Base-by-base conservation (phyloP, 2,329 filamentous ascomycete genomes). In the Sporothrix pallida region DNA sequence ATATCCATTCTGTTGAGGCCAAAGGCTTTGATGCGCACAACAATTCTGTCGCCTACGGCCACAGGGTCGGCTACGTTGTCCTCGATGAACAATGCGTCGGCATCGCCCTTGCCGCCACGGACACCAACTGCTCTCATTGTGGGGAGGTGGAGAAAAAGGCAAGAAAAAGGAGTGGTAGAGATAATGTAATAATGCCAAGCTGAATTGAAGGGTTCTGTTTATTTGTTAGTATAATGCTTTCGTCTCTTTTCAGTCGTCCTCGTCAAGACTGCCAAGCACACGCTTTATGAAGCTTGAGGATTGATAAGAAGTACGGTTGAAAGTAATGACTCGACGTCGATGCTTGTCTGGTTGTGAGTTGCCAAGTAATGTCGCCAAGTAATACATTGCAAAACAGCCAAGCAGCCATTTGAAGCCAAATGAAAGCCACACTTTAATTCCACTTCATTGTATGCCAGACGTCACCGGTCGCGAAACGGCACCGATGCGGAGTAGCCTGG, bases 111-210 rank as follows among this genome's bases (percentile, higher is more conserved):
- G 23, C 68, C 68, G 15, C 50, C 68, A 12, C 68, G 68, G 12
- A 70, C 26, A 17, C 68, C 68, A 42, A 70, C 68, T 58, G 68
- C 68, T 46, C 68, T 70, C 68, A 70, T 70, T 17, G 48, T 70
- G 48, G 56, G 9, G 31, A 10, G n/a, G 23, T 42, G 31, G 46
- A 15, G 15, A 44, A n/a, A 15, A 37, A 31, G 31, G 48, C 9
- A 65, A 46, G 2, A 54, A 70, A 56, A 52, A 52, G 48, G 52
- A 17, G 52, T 8, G n/a, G 10, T 17, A 17, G 44, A 17, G 12
- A 48, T 26, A 46, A 67, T 23, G 31, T 46, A n/a, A 7, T 9
- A 44, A 9, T 42, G 20, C 20, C 5, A 58, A 23, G 6, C 9
- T 3, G 12, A 4, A 15, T 7, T 37, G 31, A 37, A 37, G 31